Evolutionary conservation across 768 basidiomycete species (phyloP), one percentile per base, ranked within the genome.

Genomic region (Leccinum longicurvipes): DNA sequence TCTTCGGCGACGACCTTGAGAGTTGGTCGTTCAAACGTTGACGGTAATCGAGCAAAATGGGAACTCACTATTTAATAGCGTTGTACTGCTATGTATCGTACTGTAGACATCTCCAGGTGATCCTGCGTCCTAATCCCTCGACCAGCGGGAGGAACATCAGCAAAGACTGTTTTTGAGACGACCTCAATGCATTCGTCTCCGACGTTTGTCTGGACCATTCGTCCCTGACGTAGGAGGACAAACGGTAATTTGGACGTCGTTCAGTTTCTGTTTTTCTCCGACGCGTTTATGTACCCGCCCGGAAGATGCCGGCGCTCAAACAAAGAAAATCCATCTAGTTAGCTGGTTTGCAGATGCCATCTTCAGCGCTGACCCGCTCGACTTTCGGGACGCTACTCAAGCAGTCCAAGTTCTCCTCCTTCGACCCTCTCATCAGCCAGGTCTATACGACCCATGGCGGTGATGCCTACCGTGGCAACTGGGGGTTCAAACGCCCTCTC

Each of bases 191-290:
- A 4, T 69, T 71, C 49, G 51, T 91, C 87, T 90, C 70, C 87
- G 86, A 89, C 89, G 81, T 78, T 86, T 91, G 89, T 91, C 89
- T 91, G 89, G 89, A 86, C 89, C 81, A 74, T 85, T 84, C 80
- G 77, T 82, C 80, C 86, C 75, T 83, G 67, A 62, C 58, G 64
- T 71, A 69, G 72, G 75, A 79, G 84, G 80, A 73, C 67, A 77
- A 81, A 88, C 75, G 82, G 89, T 82, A 91, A 91, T 91, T 90
- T 86, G 79, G 72, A 86, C 87, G 84, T 82, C 89, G 86, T 74
- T 70, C 72, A 64, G 67, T 74, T 63, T 24, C 6, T 23, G 58
- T 51, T 55, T 28, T 14, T 10, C 9, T 8, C 4, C 19, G 41
- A 29, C 27, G 3, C 55, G 27, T 39, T 77, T 77, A 70, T 78